Base-by-base conservation (phyloP, 768 basidiomycete genomes). In the Tricholoma saponaceum region DNA sequence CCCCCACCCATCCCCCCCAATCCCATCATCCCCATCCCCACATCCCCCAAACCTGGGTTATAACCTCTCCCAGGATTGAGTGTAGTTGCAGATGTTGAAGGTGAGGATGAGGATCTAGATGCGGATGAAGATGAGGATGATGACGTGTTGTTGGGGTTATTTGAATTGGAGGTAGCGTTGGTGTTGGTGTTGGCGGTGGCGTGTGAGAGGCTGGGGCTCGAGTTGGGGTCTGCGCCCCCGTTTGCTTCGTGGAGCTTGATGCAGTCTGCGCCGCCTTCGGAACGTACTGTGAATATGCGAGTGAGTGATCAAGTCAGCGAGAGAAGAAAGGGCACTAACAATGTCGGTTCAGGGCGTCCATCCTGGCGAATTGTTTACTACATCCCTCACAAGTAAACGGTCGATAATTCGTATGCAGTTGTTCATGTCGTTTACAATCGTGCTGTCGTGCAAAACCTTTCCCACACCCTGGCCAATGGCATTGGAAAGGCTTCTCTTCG, bases 381-480 rank as follows among this genome's bases (percentile, higher is more conserved):
- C 95, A 98, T 44, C 93, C 95, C 8, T 95, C 91, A 66, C 96
- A 98, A 12, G 83, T 89, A 69, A 95, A 96, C 60, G 95, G 94
- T 22, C 95, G 77, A 66, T 93, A 89, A 64, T 96, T 95, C 57
- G 91, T 86, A 69, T 98, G 95, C 41, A 98, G 78, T 62, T 95
- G 89, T 71, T 97, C 95, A 65, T 98, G 96, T 2, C 95, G 84
- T 69, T 96, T 98, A 74, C 95, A 97, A 70, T 98, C 95, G 66
- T 97, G 95, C 69, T 96, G 92, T 56, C 95, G 74, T 25, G 91
- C 95, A 61, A 97, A 95, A 22, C 95, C 92, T 73, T 97, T 96
- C 25, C 86, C 88, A 67, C 95, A 98, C 22, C 92, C 94, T 1
- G 92, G 92, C 87, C 93, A 96, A 65, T 90, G 87, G 75, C 95